Percentiles rank a stretch among this genome's conserved stretches.
Conservation (phyloP, 2,329 filamentous ascomycete species). For the Grosmannia huntii region DNA sequence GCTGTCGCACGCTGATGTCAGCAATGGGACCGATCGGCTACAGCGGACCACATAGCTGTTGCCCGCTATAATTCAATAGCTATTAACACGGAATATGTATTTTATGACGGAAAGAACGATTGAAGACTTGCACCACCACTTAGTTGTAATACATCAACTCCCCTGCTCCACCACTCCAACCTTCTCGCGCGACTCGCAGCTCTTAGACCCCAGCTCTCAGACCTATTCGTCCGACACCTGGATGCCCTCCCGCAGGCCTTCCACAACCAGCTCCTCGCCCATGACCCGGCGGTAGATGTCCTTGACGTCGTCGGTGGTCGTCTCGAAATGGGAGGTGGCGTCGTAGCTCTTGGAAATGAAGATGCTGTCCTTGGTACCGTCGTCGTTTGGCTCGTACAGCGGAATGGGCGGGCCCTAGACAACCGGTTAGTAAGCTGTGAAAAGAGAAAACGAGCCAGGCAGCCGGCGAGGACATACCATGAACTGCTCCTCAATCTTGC, state of each 20-base stretch:
- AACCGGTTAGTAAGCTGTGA: not conserved
- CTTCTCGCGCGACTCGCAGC: not conserved
- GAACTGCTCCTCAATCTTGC: conserved; percentile 92
- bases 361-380: conserved; percentile 76
- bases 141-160: not conserved
- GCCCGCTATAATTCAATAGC: not conserved
- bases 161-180: not conserved
- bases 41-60: too few species aligned
- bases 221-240: conserved; percentile 55
- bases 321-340: conserved; percentile 96
- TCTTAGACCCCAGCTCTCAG: not conserved
- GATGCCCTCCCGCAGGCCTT: conserved; percentile 71
- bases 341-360: conserved; percentile 99
- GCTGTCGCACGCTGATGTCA: not conserved
- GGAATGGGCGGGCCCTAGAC: conserved; percentile 66
- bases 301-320: conserved; percentile 76
- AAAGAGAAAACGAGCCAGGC: not conserved
- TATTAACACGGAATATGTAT: not conserved
- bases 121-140: not conserved
- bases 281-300: conserved; percentile 80
- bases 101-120: not conserved
- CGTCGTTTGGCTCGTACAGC: conserved; percentile 79
- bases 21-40: not conserved
- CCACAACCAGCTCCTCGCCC: conserved; percentile 76
- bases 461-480: conserved; percentile 43